A percentile compares a stretch with the other conserved stretches of the same genome.
Evolutionary conservation across 148 eudicot genomes (phyloP).

Genomic region (Amaranthus palmeri): DNA sequence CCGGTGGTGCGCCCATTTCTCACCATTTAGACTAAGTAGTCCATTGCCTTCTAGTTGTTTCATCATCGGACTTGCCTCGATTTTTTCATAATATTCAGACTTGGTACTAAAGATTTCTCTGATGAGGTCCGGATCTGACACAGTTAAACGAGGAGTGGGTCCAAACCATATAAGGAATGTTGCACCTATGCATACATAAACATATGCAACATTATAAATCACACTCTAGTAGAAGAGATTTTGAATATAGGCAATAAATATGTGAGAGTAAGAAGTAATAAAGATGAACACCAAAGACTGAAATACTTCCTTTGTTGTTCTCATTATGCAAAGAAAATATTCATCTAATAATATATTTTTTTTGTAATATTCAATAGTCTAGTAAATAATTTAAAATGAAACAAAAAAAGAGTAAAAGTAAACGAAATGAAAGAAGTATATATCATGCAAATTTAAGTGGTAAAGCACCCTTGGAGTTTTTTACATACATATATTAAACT

Average conservation of each 20-base stretch:
- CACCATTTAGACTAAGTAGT: slow-evolving; percentile 80
- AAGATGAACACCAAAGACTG: slow-evolving; percentile 18
- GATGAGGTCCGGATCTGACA: slow-evolving; percentile 80
- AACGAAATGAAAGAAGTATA: slow-evolving; percentile 2
- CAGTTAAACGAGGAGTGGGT: slow-evolving; percentile 65
- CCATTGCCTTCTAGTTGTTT: slow-evolving; percentile 90
- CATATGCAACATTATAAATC: neutral
- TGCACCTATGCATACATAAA: slow-evolving; percentile 40
- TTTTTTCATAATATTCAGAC: slow-evolving; percentile 78
- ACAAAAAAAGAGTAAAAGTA: no score
- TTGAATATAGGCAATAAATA: slow-evolving; percentile 15
- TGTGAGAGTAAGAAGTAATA: slow-evolving; percentile 19
- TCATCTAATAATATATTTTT: no score
- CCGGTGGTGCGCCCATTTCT: slow-evolving; percentile 97
- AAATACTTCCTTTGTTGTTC: no score
- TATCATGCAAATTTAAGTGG: slow-evolving; percentile 35
- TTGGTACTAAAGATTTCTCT: slow-evolving; percentile 70
- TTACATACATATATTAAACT: no score
- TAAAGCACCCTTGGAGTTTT: slow-evolving; percentile 12
- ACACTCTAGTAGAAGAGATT: neutral
- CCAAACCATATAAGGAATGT: slow-evolving; percentile 96
- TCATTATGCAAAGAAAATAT: no score
- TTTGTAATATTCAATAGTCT: no score
- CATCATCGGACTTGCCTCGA: slow-evolving; percentile 69
- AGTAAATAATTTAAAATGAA: no score